Percentiles rank a stretch among this genome's conserved stretches.
Conservation (phyloP, 805 yeast genomes). For the Huiozyma naganishii region DNA sequence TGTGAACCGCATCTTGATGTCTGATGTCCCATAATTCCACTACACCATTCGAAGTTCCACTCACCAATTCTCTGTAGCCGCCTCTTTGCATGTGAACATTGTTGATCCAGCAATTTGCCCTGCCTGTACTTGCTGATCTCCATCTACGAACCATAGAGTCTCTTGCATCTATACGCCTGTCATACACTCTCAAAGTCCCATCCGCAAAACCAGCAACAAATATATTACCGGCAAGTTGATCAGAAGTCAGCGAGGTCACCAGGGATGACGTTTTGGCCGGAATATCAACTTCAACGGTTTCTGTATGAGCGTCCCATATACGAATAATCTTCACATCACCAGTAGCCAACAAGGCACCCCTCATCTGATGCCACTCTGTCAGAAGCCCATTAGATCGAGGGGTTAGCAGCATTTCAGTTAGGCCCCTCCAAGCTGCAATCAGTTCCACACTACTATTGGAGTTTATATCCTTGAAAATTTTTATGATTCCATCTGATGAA, state of each 20-base stretch:
- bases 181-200: conserved; percentile 81
- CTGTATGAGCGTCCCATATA: conserved; percentile 95
- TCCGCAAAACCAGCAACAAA: conserved; percentile 90
- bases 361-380: conserved; percentile 93
- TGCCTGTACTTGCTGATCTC: conserved; percentile 39
- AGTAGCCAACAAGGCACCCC: conserved; percentile 83
- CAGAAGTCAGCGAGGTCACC: conserved; percentile 85
- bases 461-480: conserved; percentile 70
- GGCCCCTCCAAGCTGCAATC: conserved; percentile 85
- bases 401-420: conserved; percentile 72
- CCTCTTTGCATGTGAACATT: conserved; percentile 95
- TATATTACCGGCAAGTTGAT: conserved; percentile 87
- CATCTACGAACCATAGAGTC: conserved; percentile 80
- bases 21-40: conserved; percentile 90
- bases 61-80: conserved; percentile 79
- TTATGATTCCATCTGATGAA: conserved; percentile 88
- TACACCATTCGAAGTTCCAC: conserved; percentile 73
- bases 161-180: conserved; percentile 72
- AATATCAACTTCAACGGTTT: conserved; percentile 71
- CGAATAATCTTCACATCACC: conserved; percentile 91
- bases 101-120: conserved; percentile 45
- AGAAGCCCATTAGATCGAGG: conserved; percentile 75
- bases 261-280: conserved; percentile 86
- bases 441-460: conserved; percentile 44
- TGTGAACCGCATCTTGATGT: conserved; percentile 53